Percentiles rank a stretch among this genome's conserved stretches.
These are phyloP conservation scores for Proliferodiscus dingleyae DNA, from an alignment of 2,329 filamentous ascomycete genomes.

Conservation along the genomic window DNA sequence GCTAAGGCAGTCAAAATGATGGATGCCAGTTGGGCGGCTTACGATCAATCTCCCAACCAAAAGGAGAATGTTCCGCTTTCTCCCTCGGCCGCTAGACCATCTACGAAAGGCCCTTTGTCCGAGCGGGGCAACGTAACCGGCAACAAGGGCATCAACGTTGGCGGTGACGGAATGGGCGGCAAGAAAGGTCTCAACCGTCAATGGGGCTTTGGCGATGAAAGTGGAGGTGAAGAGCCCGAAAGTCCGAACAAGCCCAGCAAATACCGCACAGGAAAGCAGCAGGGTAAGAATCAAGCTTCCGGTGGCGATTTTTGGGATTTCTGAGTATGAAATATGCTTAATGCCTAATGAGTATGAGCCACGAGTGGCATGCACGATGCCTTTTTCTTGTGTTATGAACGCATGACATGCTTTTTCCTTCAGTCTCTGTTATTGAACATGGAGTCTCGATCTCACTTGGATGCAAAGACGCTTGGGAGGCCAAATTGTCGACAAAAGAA, in stretches of 20 bases:
- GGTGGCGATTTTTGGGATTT: slow-evolving; percentile 36
- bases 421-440: no score
- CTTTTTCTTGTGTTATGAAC: no score
- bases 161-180: slow-evolving; percentile 27
- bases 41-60: slow-evolving; percentile 53
- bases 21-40: slow-evolving; percentile 57
- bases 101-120: slow-evolving; percentile 26
- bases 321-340: slow-evolving; percentile 16
- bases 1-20: slow-evolving; percentile 70
- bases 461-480: no score
- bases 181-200: slow-evolving; percentile 30
- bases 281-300: slow-evolving; percentile 23
- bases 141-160: slow-evolving; percentile 24
- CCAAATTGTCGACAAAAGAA: no score
- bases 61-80: slow-evolving; percentile 31
- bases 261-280: slow-evolving; percentile 25
- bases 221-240: slow-evolving; percentile 27
- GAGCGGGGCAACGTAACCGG: slow-evolving; percentile 25
- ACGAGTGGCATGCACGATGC: no score
- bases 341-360: slow-evolving; percentile 18
- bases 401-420: no score
- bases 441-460: no score
- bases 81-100: slow-evolving; percentile 11
- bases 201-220: slow-evolving; percentile 46
- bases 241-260: slow-evolving; percentile 25